Percentiles rank a stretch among this genome's conserved stretches.
phyloP scores from a whole-genome alignment of 208 protist species.

The Crithidia acanthocephali region DNA sequence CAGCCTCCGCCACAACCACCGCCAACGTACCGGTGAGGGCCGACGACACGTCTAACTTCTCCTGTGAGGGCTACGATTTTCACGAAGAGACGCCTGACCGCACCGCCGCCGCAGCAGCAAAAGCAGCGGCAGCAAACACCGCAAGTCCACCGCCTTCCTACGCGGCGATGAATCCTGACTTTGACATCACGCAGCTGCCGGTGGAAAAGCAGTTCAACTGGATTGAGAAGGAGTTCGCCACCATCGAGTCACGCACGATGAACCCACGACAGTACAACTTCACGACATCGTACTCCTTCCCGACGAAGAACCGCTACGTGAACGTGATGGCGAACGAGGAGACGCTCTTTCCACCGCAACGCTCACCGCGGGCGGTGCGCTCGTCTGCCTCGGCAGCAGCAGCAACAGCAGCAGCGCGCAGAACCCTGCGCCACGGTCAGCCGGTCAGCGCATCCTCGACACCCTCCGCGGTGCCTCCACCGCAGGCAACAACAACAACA shows the following conservation, averaged over 20 bases:
- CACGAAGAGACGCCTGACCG: slow-evolving; percentile 1
- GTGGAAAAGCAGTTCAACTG: slow-evolving; percentile 39
- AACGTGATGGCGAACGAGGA: slow-evolving; percentile 84
- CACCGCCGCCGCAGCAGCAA: neutral
- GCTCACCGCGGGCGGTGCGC: neutral
- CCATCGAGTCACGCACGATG: slow-evolving; percentile 49
- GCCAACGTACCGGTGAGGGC: neutral
- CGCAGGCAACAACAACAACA: neutral
- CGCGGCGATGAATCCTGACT: slow-evolving; percentile 30
- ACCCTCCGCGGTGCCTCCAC: slow-evolving; percentile 11
- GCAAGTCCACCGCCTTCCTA: neutral
- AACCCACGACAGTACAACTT: slow-evolving; percentile 64
- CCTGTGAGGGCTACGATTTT: slow-evolving; percentile 2
- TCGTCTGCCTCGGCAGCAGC: neutral
- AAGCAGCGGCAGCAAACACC: neutral
- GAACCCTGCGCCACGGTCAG: neutral
- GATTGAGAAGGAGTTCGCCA: slow-evolving; percentile 55
- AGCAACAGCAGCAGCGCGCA: neutral
- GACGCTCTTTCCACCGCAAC: slow-evolving; percentile 60
- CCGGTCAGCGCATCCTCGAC: slow-evolving; percentile 18
- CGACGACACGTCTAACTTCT: neutral
- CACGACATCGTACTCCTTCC: slow-evolving; percentile 48
- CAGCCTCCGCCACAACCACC: neutral
- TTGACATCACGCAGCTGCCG: slow-evolving; percentile 38
- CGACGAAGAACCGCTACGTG: slow-evolving; percentile 73